phyloP scores from a whole-genome alignment of 2,329 filamentous ascomycete species.

The Botryotinia globosa region DNA sequence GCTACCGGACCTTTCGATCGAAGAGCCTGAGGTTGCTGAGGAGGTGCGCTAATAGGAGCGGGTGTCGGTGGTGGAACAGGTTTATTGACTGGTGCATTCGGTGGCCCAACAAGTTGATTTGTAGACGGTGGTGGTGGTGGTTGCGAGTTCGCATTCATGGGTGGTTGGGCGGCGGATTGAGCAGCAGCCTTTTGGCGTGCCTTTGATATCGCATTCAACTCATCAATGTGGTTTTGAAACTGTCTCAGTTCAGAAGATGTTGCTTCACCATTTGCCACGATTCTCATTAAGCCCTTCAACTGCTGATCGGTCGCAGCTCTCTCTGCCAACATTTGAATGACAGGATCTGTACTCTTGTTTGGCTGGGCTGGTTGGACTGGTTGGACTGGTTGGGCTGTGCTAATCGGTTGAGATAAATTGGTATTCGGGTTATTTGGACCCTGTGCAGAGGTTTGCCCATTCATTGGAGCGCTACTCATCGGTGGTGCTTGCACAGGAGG shows the following conservation, averaged over 20 bases:
- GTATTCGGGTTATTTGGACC: slow-evolving; percentile 2
- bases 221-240: slow-evolving; percentile 79
- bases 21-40: slow-evolving; percentile 50
- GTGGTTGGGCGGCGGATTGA: slow-evolving; percentile 46
- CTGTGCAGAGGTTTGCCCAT: not conserved
- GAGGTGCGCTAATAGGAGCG: slow-evolving; percentile 24
- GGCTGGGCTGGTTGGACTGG: slow-evolving; percentile 24
- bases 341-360: slow-evolving; percentile 60
- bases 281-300: slow-evolving; percentile 78
- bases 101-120: slow-evolving; percentile 22
- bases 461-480: not conserved
- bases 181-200: slow-evolving; percentile 52
- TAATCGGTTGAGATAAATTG: slow-evolving; percentile 16
- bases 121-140: slow-evolving; percentile 23
- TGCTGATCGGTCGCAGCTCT: slow-evolving; percentile 66
- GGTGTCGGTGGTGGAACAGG: slow-evolving; percentile 30
- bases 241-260: slow-evolving; percentile 67
- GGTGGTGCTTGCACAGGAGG: not conserved
- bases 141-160: slow-evolving; percentile 29
- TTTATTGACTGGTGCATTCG: slow-evolving; percentile 21
- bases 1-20: slow-evolving; percentile 59
- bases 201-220: slow-evolving; percentile 66
- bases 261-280: slow-evolving; percentile 73
- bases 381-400: slow-evolving; percentile 18
- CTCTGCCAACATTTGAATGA: slow-evolving; percentile 76